These are phyloP conservation scores for Micractinium conductrix DNA, from an alignment of 139 green algal genomes.

Conservation along the genomic window DNA sequence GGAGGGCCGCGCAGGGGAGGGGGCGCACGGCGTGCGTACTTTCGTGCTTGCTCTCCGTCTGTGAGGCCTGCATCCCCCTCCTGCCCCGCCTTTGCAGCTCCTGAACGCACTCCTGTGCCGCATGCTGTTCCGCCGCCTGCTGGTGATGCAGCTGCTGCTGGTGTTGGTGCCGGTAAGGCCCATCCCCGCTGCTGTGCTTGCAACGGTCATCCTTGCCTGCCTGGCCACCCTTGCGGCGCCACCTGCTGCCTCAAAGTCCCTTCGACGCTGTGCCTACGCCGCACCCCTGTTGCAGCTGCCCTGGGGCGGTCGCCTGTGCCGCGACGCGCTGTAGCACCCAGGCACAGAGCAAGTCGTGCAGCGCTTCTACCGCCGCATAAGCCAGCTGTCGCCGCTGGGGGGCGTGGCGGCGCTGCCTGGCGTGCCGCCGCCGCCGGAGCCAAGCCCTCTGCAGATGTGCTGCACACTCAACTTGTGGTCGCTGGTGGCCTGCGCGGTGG, in stretches of 20 bases:
- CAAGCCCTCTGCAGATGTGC: constrained; percentile 1
- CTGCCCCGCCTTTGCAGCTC: not conserved
- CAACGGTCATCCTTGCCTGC: too few relatives aligned
- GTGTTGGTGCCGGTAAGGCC: not conserved
- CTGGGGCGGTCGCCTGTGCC: not conserved
- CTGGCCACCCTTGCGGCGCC: too few relatives aligned
- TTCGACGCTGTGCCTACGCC: too few relatives aligned
- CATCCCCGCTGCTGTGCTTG: too few relatives aligned
- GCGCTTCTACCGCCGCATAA: not conserved
- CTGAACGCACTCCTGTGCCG: not conserved
- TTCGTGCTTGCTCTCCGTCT: too few relatives aligned
- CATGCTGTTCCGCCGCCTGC: not conserved
- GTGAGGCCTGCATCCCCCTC: not conserved
- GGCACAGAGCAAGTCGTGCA: not conserved
- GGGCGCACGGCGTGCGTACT: too few relatives aligned
- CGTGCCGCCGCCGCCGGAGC: not conserved
- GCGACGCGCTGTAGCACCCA: not conserved
- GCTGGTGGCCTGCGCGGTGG: not conserved
- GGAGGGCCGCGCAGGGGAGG: too few relatives aligned
- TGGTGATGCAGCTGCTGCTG: not conserved
- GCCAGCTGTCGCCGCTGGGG: not conserved
- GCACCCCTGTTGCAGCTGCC: not conserved
- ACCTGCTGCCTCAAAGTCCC: too few relatives aligned
- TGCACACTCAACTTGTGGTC: not conserved
- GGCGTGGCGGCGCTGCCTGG: too few relatives aligned